A percentile compares a stretch with the other conserved stretches of the same genome.
Evolutionary conservation across 139 green algal genomes (phyloP).

Genomic region (Penium margaritaceum): DNA sequence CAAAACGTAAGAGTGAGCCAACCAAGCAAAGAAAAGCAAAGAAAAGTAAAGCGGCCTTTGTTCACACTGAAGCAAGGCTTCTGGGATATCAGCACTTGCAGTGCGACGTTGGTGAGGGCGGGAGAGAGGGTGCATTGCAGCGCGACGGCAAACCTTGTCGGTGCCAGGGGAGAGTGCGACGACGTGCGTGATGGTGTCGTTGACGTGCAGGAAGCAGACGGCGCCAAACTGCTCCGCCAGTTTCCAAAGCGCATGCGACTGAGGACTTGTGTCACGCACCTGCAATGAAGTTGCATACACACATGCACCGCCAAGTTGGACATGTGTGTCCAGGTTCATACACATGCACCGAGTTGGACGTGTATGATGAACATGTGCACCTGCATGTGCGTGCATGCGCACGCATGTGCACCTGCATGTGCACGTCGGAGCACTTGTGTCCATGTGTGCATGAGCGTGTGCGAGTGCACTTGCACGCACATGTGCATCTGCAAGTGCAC

Average conservation of each 20-base stretch:
- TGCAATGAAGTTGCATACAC: too few species aligned
- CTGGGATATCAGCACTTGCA: not conserved
- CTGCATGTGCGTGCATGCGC: not conserved
- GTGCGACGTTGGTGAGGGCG: not conserved
- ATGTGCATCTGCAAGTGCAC: too few species aligned
- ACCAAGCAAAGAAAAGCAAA: not conserved
- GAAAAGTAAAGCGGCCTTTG: conserved; percentile 7
- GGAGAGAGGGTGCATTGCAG: not conserved
- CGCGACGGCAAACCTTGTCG: conserved; percentile 38
- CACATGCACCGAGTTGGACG: too few species aligned
- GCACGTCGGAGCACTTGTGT: too few species aligned
- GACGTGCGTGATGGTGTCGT: conserved; percentile 60
- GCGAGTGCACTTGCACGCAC: too few species aligned
- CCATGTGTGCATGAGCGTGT: too few species aligned
- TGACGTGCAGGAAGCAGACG: conserved; percentile 33
- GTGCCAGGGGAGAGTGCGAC: conserved; percentile 54
- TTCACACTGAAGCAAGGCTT: not conserved
- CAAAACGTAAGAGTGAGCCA: not conserved
- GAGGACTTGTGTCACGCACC: conserved; percentile 21
- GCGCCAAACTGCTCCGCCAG: conserved; percentile 70
- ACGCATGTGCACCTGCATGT: too few species aligned
- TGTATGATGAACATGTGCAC: too few species aligned
- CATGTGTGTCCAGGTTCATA: too few species aligned
- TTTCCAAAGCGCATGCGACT: conserved; percentile 67
- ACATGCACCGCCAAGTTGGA: too few species aligned